Base-by-base conservation (phyloP, 352 stramenopile genomes). In the Pythium utonaiense region DNA sequence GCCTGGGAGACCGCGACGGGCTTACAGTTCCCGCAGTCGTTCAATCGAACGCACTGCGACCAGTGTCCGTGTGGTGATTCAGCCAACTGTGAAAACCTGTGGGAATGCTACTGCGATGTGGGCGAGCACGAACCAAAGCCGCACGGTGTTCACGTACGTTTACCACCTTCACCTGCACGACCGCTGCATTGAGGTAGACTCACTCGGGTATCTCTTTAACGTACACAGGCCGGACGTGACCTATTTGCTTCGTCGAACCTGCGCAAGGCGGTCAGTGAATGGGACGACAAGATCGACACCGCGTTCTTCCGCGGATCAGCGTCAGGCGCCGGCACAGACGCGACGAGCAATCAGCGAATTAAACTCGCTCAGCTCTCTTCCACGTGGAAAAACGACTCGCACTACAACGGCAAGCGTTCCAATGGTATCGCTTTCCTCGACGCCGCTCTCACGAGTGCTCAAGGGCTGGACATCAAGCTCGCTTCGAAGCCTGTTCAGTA, bases 271-370 rank as follows among this genome's bases (percentile, higher is more conserved):
- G 87, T 97, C 55, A 86, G 93, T 48, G 81, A 83, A 6, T 99
- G 97, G 97, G 84, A 97, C 59, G 92, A 99, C 38, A 97, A 98
- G 62, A 83, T 98, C 19, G 77, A 96, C 50, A 99, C 96, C 12
- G 97, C 97, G 7, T 99, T 99, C 70, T 99, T 99, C 75, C 92
- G 97, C 60, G 97, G 97, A 33, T 98, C 96, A 25, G 93, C 96
- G 1, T 99, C 96, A 22, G 96, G 96, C 19, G 94, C 92, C 22
- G 97, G 97, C 33, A 98, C 92, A 14, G 98, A 90, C 3, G 86
- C 95, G 40, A 80, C 98, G 24, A 98, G 95, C 30, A 99, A 99
- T 73, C 97, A 99, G 73, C 94, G 97, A 17, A 72, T 99, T 17
- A 91, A 97, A 53, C 68, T 97, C 19, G 82, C 92, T 9, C 76